Base-by-base conservation (phyloP, 176 grass and related monocot species). In the Cenchrus purpureus region DNA sequence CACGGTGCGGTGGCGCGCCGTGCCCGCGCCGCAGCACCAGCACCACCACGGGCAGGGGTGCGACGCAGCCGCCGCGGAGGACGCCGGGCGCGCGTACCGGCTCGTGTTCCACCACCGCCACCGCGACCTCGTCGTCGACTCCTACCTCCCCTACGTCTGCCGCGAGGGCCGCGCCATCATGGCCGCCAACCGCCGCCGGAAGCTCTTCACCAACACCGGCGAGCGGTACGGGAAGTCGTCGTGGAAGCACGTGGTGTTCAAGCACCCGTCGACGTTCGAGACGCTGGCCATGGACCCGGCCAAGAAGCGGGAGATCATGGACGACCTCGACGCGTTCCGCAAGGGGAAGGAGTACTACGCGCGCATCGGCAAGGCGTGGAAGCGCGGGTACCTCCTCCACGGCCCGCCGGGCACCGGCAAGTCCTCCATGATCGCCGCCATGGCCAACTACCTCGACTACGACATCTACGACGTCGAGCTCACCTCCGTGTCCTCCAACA, bases 381-480 rank as follows among this genome's bases (percentile, higher is more conserved):
- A 90, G 84, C 58, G 79, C 1, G 84, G 88, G 0, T 91, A 91
- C 81, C 89, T 91, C 0, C 69, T 91, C 0, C 53, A 87, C 69
- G 81, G 89, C 20, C 75, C 80, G 0, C 89, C 89, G 0, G 85
- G 84, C 43, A 91, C 85, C 32, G 89, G 89, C 84, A 87, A 84
- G 85, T 84, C 85, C 4, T 64, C 69, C 62, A 87, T 87, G 77
- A 59, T 87, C 49, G 82, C 81, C 17, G 76, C 81, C 80, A 88
- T 87, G 85, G 76, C 89, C 50, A 91, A 91, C 80, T 74, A 87
- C 55, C 85, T 91, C 54, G 25, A 81, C 61, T 87, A 84, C 34
- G 85, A 91, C 63, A 37, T 91, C 37, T 91, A 91, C 85, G 85
- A 91, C 63, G 34, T 91, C 25, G 85, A 91, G 71, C 89, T 88